These are phyloP conservation scores for Beauveria scarabaeidicola DNA, from an alignment of 2,329 filamentous ascomycete species.

Conservation along the genomic window DNA sequence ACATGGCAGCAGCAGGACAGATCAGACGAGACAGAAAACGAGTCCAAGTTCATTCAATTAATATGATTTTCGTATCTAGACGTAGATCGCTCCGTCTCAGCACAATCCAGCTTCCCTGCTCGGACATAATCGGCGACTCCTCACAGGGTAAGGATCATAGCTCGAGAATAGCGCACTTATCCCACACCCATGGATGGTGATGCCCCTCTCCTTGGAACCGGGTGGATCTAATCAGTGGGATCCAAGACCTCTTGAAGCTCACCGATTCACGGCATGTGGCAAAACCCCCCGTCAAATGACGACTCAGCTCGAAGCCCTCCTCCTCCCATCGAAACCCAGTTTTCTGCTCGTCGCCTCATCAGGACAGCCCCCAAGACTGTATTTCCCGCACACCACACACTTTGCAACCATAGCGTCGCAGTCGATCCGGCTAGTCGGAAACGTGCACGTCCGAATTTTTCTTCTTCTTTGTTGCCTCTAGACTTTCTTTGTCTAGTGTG, in stretches of 20 bases:
- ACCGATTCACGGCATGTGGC: background rate
- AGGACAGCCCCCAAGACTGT: background rate
- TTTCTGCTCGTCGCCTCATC: background rate
- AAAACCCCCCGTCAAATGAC: background rate
- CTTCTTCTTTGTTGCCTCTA: background rate
- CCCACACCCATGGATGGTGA: background rate
- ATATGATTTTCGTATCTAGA: background rate
- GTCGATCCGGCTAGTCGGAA: background rate
- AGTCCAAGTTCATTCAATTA: too few species aligned
- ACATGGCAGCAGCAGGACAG: background rate
- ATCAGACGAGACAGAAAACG: background rate
- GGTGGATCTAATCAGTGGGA: constrained; percentile 5
- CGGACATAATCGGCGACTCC: constrained; percentile 1
- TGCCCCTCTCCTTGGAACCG: background rate
- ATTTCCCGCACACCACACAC: constrained; percentile 1
- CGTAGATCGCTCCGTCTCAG: background rate
- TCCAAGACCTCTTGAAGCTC: background rate
- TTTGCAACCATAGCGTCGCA: background rate
- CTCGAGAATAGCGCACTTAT: background rate
- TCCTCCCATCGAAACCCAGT: background rate
- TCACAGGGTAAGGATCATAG: background rate
- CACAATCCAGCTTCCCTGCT: background rate
- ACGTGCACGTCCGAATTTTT: background rate
- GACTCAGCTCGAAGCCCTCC: constrained; percentile 2
- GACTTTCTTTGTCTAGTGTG: background rate